Evolutionary conservation across 805 yeast genomes (phyloP).

Genomic region (Hanseniaspora nectarophila): DNA sequence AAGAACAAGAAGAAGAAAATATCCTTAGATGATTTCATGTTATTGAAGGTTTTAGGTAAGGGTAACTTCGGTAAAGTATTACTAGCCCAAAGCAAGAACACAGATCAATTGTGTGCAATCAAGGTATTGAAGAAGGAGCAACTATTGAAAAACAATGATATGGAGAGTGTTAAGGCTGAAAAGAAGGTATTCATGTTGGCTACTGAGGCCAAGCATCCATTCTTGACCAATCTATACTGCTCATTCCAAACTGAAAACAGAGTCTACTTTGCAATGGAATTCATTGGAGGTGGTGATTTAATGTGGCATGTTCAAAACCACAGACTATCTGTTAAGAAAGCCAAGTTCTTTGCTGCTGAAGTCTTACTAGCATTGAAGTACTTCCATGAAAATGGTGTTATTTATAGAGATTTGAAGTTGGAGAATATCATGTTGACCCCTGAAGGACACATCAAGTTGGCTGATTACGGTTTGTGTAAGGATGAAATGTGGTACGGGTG

Average conservation of each 20-base stretch:
- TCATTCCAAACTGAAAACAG: constrained; percentile 97
- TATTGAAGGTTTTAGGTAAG: constrained; percentile 89
- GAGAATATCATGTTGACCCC: constrained; percentile 85
- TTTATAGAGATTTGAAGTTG: constrained; percentile 89
- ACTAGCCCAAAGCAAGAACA: constrained; percentile 85
- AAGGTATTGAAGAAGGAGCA: constrained; percentile 93
- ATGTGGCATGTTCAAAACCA: constrained; percentile 99
- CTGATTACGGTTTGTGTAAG: constrained; percentile 95
- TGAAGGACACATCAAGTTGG: constrained; percentile 90
- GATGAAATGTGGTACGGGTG: constrained; percentile 78
- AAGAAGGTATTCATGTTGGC: constrained; percentile 79
- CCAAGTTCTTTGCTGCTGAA: constrained; percentile 96
- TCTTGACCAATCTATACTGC: constrained; percentile 77
- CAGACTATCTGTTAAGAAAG: constrained; percentile 76
- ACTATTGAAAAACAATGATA: constrained; percentile 89
- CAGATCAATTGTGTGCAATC: constrained; percentile 77
- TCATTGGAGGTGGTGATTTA: constrained; percentile 92
- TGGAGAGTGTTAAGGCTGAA: constrained; percentile 87
- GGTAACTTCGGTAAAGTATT: constrained; percentile 98
- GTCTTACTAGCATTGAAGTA: constrained; percentile 81
- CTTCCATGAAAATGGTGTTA: constrained; percentile 90
- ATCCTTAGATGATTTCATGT: constrained; percentile 89
- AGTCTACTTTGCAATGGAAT: constrained; percentile 96
- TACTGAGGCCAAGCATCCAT: constrained; percentile 83
- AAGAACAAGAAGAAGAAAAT: constrained; percentile 47